Evolutionary conservation across 495 filamentous ascomycete genomes (phyloP), one percentile per base, ranked within the genome.

Genomic region (Corynascus novoguineensis): DNA sequence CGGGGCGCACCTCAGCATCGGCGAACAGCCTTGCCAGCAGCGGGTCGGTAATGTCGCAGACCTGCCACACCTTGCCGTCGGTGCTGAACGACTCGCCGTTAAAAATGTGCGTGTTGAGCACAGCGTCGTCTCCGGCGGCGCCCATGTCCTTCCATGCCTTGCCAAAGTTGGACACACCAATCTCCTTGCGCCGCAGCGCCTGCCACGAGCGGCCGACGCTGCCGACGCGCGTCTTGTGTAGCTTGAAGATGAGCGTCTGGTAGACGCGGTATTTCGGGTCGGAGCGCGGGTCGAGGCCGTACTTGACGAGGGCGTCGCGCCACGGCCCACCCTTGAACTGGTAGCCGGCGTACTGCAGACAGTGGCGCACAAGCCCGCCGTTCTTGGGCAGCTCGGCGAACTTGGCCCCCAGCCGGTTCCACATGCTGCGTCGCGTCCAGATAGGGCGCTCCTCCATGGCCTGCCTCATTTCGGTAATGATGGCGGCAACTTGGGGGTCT

Each of bases 291-390:
- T 98, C 95, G 25, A 95, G 64, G 11, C 93, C 95, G 61, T 89
- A 89, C 50, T 78, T 81, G 57, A 97, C 79, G 55, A 96, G 80
- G 14, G 88, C 84, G 67, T 97, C 91, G 47, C 89, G 81, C 86
- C 89, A 98, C 0, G 93, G 93, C 1, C 93, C 93, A 6, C 85
- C 86, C 46, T 83, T 83, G 78, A 96, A 96, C 72, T 87, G 85
- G 72, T 96, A 98, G 8, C 86, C 91, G 1, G 88, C 82, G 61
- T 95, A 89, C 56, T 85, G 85, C 31, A 87, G 70, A 45, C 86
- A 82, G 57, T 82, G 71, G 64, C 85, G 82, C 24, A 90, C 74
- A 11, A 80, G 64, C 59, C 81, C 78, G 28, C 68, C 70, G 50
- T 64, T 71, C 50, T 70, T 70, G 35, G 67, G 67, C 9, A 70